Percentiles rank a stretch among this genome's conserved stretches.
These are phyloP conservation scores for Coniferiporia sulphurascens DNA, from an alignment of 1,284 basidiomycete species.

Conservation along the genomic window DNA sequence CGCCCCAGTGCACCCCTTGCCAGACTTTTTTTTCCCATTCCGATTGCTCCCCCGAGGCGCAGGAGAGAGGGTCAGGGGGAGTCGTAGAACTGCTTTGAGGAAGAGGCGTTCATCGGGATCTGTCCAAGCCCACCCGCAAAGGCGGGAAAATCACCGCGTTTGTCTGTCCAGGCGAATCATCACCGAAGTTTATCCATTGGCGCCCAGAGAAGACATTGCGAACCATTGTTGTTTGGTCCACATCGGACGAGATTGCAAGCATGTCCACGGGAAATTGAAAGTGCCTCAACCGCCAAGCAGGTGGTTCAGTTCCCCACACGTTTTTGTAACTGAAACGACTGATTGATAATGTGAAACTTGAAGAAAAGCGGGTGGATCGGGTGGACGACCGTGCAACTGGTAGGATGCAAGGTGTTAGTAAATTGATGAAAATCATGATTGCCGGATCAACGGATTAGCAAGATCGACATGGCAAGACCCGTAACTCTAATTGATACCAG, in stretches of 20 bases:
- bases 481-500: too few species aligned
- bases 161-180: conserved; percentile 76
- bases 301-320: conserved; percentile 78
- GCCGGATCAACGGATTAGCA: too few species aligned
- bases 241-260: conserved; percentile 54
- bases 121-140: conserved; percentile 78
- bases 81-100: conserved; percentile 22
- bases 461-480: too few species aligned
- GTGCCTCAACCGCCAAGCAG: conserved; percentile 73
- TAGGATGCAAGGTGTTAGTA: conserved; percentile 75
- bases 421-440: too few species aligned
- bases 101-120: conserved; percentile 39
- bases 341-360: conserved; percentile 30
- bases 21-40: conserved; percentile 11
- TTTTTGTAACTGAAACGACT: conserved; percentile 83
- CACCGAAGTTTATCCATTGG: conserved; percentile 53
- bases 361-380: conserved; percentile 44
- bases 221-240: conserved; percentile 45
- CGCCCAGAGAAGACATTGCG: conserved; percentile 74
- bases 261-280: conserved; percentile 70
- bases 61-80: conserved; percentile 28
- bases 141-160: conserved; percentile 69
- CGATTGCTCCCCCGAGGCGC: conserved; percentile 18
- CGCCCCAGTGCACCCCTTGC: conserved; percentile 2
- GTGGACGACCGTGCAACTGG: conserved; percentile 37